Base-by-base conservation (phyloP, 2,329 filamentous ascomycete species). In the Hymenoscyphus fructigenus region DNA sequence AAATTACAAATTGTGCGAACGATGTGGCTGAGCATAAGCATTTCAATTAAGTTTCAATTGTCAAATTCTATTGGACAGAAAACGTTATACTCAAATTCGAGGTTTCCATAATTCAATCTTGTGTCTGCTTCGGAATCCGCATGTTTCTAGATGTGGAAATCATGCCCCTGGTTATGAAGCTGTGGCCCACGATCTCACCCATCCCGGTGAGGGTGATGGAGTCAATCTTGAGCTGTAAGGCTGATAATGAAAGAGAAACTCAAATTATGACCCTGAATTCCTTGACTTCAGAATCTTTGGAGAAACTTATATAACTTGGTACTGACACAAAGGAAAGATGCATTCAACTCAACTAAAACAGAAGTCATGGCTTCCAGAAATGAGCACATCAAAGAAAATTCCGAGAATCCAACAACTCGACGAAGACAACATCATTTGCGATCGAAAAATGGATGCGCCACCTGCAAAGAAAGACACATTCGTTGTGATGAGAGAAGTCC, bases 381-480 rank as follows among this genome's bases (percentile, higher is more conserved):
- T 15, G n/a, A n/a, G n/a, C 14, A 57, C 7, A n/a, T 1, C 3
- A 7, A 50, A 34, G 56, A 56, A 23, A 36, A 7, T 12, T 29
- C 15, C 3, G 26, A 17, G 36, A 36, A 10, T 36, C 10, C 23
- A 10, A 2, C 59, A 41, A 63, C 62, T 62, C 57, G 63, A 34
- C 63, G 64, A 41, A 61, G 66, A 38, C 57, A 63, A 62, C 66
- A 64, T 34, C 66, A 70, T 60, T 32, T 34, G 36, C 60, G 67
- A 47, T 69, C 68, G 2, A 67, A 53, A 38, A 67, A 67, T 36
- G 68, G 68, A 26, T 70, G 68, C 32, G 12, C 14, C 20, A 70
- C 68, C 1, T 69, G 67, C 59, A 70, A 68, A 53, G 60, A 65
- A 53, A 63, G 68, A 5, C 68, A 69, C 61, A 65, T 70, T 32